Base-by-base conservation (phyloP, 2,329 filamentous ascomycete species). In the Blastomyces parvus region DNA sequence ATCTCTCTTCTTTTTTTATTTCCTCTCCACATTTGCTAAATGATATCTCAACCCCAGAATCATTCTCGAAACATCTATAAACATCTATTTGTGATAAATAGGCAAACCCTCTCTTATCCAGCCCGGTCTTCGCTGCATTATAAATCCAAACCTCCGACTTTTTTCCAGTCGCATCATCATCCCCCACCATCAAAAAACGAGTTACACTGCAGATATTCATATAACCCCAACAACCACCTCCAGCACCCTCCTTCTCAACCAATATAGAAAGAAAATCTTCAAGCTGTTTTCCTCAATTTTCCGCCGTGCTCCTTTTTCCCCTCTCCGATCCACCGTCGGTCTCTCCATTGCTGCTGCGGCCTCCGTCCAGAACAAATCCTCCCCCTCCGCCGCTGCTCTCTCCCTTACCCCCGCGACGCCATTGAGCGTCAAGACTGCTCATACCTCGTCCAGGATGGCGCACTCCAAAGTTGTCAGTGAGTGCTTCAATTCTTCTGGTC, bases 201-300 rank as follows among this genome's bases (percentile, higher is more conserved):
- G 3, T 7, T n/a, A 33, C n/a, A 14, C n/a, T 25, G n/a, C 36
- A 42, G 11, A 57, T 11, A 57, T 11, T 22, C 55, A 38, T 40
- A 57, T 27, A 22, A 14, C 62, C 63, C 56, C 57, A 53, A 60
- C 62, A 66, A 64, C 63, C 61, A 33, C 64, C 59, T 22, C 67
- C 60, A 63, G 38, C 36, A 38, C 9, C 36, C 9, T 38, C 36
- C 36, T 38, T 57, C 33, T 44, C 36, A 62, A 64, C 57, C 60
- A 57, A 61, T n/a, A 56, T 62, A 57, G 66, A 67, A 40, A 57
- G 22, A 25, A n/a, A 74, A 81, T 82, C 86, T 88, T 80, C 90
- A 96, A 92, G 82, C 84, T 96, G 93, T 96, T 96, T 84, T 90
- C 90, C 82, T 91, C 88, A 77, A 82, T 84, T 68, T 86, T 93